Evolutionary conservation across 1,284 basidiomycete genomes (phyloP).

Genomic region (Microbotryum saponariae): DNA sequence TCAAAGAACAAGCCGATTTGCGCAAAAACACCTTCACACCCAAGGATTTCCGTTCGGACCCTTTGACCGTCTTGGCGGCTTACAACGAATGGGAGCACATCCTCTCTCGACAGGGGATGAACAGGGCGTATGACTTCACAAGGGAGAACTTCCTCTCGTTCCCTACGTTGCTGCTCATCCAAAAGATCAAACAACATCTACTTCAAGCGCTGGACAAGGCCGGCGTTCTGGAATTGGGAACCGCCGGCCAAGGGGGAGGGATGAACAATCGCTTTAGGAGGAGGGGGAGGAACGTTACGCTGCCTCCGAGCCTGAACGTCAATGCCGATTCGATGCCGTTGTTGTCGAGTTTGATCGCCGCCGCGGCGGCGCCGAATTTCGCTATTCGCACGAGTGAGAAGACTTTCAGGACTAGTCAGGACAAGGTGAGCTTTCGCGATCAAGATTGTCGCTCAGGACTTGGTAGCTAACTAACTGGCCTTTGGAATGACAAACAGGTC

Average conservation of each 20-base stretch:
- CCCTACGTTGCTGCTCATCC: slow-evolving; percentile 70
- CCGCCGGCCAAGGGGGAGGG: too few species aligned
- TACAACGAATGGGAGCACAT: slow-evolving; percentile 74
- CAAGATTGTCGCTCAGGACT: slow-evolving; percentile 9
- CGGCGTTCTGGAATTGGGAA: slow-evolving; percentile 49
- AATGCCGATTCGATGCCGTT: slow-evolving; percentile 71
- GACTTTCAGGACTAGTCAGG: slow-evolving; percentile 67
- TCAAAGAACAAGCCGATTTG: slow-evolving; percentile 48
- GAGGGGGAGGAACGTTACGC: slow-evolving; percentile 1
- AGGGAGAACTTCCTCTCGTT: slow-evolving; percentile 81
- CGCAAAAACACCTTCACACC: slow-evolving; percentile 73
- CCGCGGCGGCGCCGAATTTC: slow-evolving; percentile 88
- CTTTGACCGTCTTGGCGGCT: slow-evolving; percentile 69
- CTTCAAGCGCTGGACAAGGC: slow-evolving; percentile 68
- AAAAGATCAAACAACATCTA: slow-evolving; percentile 75
- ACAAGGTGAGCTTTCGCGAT: slow-evolving; percentile 58
- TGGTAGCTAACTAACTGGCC: slow-evolving; percentile 13
- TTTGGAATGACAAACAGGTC: slow-evolving; percentile 44
- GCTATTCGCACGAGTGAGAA: slow-evolving; percentile 71
- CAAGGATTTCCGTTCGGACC: slow-evolving; percentile 71
- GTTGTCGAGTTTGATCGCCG: slow-evolving; percentile 76
- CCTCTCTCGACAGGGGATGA: slow-evolving; percentile 32
- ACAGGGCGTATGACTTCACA: slow-evolving; percentile 65
- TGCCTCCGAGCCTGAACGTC: slow-evolving; percentile 63
- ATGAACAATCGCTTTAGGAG: too few species aligned